A percentile compares a stretch with the other conserved stretches of the same genome.
Evolutionary conservation across 2,329 filamentous ascomycete species (phyloP).

Genomic region (Fusarium sp.): DNA sequence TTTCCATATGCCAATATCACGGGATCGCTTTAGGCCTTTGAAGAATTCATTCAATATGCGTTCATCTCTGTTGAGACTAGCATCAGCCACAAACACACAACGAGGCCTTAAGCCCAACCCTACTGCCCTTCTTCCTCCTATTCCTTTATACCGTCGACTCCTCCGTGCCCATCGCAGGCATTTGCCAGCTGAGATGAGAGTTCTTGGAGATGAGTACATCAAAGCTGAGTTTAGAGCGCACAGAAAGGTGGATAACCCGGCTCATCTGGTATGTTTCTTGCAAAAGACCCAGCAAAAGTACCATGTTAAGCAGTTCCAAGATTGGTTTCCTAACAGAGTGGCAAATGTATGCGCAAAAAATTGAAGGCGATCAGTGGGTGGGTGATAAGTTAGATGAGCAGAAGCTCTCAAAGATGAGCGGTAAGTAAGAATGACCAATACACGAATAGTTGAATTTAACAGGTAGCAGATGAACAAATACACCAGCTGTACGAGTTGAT

Average conservation of each 20-base stretch:
- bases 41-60: constrained; percentile 36
- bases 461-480: constrained; percentile 80
- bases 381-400: constrained; percentile 83
- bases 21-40: not conserved
- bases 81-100: constrained; percentile 48
- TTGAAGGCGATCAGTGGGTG: constrained; percentile 87
- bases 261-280: constrained; percentile 75
- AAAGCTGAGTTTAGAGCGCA: constrained; percentile 93
- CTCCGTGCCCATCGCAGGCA: constrained; percentile 85
- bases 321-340: constrained; percentile 96
- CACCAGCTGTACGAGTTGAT: constrained; percentile 94
- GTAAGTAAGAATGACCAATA: constrained; percentile 57
- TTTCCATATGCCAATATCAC: not conserved
- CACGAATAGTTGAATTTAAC: not conserved
- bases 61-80: constrained; percentile 42
- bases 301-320: constrained; percentile 53
- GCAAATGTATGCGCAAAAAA: constrained; percentile 91
- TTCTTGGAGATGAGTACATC: constrained; percentile 91
- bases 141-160: constrained; percentile 87
- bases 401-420: constrained; percentile 94
- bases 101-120: constrained; percentile 49
- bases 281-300: not conserved
- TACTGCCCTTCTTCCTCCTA: constrained; percentile 81
- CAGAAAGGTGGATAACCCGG: constrained; percentile 83
- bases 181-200: constrained; percentile 75